A percentile compares a stretch with the other conserved stretches of the same genome.
These are phyloP conservation scores for Aspergillus piperis DNA, from an alignment of 2,329 filamentous ascomycete species.

Conservation along the genomic window DNA sequence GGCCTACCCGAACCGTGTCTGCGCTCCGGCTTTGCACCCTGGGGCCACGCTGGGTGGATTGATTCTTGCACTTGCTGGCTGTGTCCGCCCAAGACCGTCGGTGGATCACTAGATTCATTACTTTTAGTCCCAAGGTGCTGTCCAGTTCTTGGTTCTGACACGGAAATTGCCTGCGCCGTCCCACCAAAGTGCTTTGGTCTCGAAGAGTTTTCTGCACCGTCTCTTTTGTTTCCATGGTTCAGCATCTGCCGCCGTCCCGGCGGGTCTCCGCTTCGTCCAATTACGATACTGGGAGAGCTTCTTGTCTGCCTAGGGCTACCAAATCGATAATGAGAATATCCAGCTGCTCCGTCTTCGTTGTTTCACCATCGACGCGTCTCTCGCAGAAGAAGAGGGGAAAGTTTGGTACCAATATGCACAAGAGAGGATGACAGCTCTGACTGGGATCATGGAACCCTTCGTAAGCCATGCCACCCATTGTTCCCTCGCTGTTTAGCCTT, in stretches of 20 bases:
- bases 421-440: slow-evolving; percentile 63
- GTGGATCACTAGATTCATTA: slow-evolving; percentile 5
- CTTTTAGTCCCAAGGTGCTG: not conserved
- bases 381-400: slow-evolving; percentile 60
- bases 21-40: slow-evolving; percentile 20
- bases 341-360: slow-evolving; percentile 76
- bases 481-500: slow-evolving; percentile 26
- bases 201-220: slow-evolving; percentile 34
- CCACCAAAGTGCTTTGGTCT: slow-evolving; percentile 19
- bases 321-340: slow-evolving; percentile 74
- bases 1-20: slow-evolving; percentile 16
- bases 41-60: not conserved
- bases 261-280: slow-evolving; percentile 19
- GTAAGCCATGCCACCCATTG: slow-evolving; percentile 64
- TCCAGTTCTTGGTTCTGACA: slow-evolving; percentile 16
- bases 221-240: slow-evolving; percentile 44
- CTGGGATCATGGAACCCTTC: slow-evolving; percentile 73
- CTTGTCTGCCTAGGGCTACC: slow-evolving; percentile 63
- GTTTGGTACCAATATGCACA: slow-evolving; percentile 62
- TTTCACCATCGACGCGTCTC: slow-evolving; percentile 69
- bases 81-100: not conserved
- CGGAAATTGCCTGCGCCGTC: slow-evolving; percentile 19
- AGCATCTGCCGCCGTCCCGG: slow-evolving; percentile 23
- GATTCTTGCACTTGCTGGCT: not conserved
- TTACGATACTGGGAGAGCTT: slow-evolving; percentile 23